Base-by-base conservation (phyloP, 1,284 basidiomycete species). In the Singerocomus rubriflavus region DNA sequence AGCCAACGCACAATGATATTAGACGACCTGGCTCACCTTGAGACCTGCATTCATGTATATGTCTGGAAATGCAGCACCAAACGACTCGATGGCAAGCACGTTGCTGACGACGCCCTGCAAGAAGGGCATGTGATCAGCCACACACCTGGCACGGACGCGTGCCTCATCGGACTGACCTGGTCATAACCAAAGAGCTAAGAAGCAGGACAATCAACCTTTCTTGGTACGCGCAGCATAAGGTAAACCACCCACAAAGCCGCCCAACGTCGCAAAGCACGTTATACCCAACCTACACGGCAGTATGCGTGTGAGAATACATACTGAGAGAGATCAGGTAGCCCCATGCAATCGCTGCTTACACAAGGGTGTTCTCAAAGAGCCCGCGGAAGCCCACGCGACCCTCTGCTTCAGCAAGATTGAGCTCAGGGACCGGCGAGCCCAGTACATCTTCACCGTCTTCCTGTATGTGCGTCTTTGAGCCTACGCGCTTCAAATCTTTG, bases 21-120 rank as follows among this genome's bases (percentile, higher is more conserved):
- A n/a, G 9, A 40, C 6, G 17, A 16, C 10, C 17, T 3, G n/a
- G 4, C 43, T 46, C 30, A 66, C 65, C 53, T 67, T 68, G 40
- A 70, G 56, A 26, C 10, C 50, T 14, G 60, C 48, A 48, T 66
- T 30, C 65, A 51, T 62, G 44, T 70, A 67, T 16, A 67, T 64
- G 13, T 53, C 57, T 21, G 65, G 65, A 50, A 70, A 67, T 17
- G 65, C 60, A 27, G 65, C 65, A 26, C 68, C 65, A n/a, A 67
- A 67, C 21, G 67, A 68, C 35, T 67, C 62, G 34, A 70, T 69
- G 10, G 60, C 65, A 8, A 67, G 67, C 17, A 70, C 67, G 26
- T 65, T 67, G n/a, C 65, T 63, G 34, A 70, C 59, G 33, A 67
- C 68, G 9, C 67, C 65, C 65, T 67, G 31, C 10, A 40, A 46